phyloP scores from a whole-genome alignment of 306 rosid species.

The Citrullus colocynthis region DNA sequence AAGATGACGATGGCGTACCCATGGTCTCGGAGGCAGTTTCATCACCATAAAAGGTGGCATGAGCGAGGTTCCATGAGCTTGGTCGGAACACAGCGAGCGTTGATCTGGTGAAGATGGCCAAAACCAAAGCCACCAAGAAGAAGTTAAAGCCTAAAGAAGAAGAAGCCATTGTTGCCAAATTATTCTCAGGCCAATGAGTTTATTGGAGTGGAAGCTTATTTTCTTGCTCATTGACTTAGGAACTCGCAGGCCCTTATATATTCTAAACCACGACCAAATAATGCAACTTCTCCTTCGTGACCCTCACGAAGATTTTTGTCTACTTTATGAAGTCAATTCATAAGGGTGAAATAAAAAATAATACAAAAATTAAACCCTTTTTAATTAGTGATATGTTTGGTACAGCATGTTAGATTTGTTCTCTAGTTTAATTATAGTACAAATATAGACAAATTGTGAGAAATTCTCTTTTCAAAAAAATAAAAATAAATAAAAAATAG shows the following conservation, averaged over 20 bases:
- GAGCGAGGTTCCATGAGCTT: conserved; percentile 54
- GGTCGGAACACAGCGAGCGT: conserved; percentile 30
- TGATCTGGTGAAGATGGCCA: conserved; percentile 18
- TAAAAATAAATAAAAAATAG: too few relatives aligned
- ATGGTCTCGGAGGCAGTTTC: conserved; percentile 70
- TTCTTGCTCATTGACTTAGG: background rate
- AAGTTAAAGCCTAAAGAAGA: conserved; percentile 16
- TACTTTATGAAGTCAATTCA: conserved; percentile 8
- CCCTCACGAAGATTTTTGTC: conserved; percentile 30
- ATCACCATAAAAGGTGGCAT: conserved; percentile 88
- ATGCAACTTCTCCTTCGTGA: conserved; percentile 28
- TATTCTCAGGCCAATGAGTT: background rate
- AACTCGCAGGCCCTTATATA: conserved; percentile 17
- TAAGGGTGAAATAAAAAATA: background rate
- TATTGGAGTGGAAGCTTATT: background rate
- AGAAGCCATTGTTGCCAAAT: conserved; percentile 31
- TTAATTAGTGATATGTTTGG: background rate
- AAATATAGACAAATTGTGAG: too few relatives aligned
- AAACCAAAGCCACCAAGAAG: conserved; percentile 14
- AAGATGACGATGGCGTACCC: conserved; percentile 27
- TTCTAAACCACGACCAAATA: conserved; percentile 1
- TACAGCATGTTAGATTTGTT: background rate
- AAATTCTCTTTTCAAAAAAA: too few relatives aligned
- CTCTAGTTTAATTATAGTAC: too few relatives aligned
- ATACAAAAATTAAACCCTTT: background rate